Evolutionary conservation across 2,329 filamentous ascomycete genomes (phyloP), one percentile per base, ranked within the genome.

Genomic region (Graphilbum ipis-grandicollis): DNA sequence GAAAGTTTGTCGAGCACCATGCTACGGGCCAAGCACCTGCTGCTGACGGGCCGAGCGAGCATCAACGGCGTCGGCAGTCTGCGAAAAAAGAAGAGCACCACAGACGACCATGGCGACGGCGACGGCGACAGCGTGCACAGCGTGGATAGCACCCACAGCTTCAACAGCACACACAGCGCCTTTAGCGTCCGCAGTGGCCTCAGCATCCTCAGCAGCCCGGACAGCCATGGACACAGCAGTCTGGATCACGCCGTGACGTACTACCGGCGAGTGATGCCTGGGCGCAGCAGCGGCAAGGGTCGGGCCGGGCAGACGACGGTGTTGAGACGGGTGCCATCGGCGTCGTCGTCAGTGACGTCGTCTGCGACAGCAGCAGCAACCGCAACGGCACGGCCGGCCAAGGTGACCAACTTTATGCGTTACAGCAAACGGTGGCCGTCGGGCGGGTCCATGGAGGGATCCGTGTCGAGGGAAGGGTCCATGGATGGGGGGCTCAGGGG

Each of bases 241-340:
- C 12, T 15, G 21, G 39, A 21, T 30, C 14, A 21, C 25, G 6
- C 8, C 21, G 31, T 42, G 9, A 33, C 36, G 14, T 46, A 44
- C 37, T 44, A 42, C 25, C 39, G 44, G 9, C 41, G 42, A 61
- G 68, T 58, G 58, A 63, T 5, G 60, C 71, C 42, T 60, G 67
- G n/a, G n/a, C n/a, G n/a, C n/a, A n/a, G n/a, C n/a, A n/a, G n/a
- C 59, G 63, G 8, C 23, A 34, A 23, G 33, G 37, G 17, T 39
- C 23, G 23, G 23, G 23, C 40, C 5, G 28, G 30, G 12, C 38
- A 37, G 30, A 44, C 39, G n/a, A n/a, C n/a, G n/a, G n/a, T n/a
- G n/a, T n/a, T n/a, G n/a, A n/a, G n/a, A n/a, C n/a, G n/a, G n/a
- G n/a, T n/a, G 8, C 33, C 39, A 2, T 25, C 10, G 13, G 15